Percentiles rank a stretch among this genome's conserved stretches.
phyloP scores from a whole-genome alignment of 2,329 filamentous ascomycete genomes.

The Monilinia laxa region DNA sequence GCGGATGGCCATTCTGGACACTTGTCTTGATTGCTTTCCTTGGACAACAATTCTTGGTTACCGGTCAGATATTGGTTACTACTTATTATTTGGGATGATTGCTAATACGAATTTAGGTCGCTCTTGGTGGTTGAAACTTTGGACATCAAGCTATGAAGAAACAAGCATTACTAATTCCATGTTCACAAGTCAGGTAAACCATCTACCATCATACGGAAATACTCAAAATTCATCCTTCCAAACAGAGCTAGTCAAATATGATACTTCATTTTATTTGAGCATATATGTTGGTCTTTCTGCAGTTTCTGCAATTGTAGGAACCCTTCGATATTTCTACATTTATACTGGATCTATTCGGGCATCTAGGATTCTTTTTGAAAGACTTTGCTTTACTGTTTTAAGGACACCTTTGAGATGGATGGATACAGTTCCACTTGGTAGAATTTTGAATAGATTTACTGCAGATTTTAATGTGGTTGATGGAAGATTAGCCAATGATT shows the following conservation, averaged over 20 bases:
- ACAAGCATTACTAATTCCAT: slow-evolving; percentile 32
- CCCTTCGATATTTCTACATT: slow-evolving; percentile 61
- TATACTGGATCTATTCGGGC: slow-evolving; percentile 66
- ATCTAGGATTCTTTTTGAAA: slow-evolving; percentile 66
- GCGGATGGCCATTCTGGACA: slow-evolving; percentile 61
- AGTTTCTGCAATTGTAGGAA: slow-evolving; percentile 57
- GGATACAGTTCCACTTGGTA: slow-evolving; percentile 74
- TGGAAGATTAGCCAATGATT: slow-evolving; percentile 61
- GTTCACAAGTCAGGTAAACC: slow-evolving; percentile 45
- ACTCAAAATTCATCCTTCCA: slow-evolving; percentile 17
- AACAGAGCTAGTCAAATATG: neutral
- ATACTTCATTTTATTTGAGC: slow-evolving; percentile 62
- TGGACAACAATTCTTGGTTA: slow-evolving; percentile 52
- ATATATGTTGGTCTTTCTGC: slow-evolving; percentile 65
- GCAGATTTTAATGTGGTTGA: slow-evolving; percentile 75
- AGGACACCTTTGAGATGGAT: slow-evolving; percentile 76
- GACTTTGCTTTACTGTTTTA: slow-evolving; percentile 65
- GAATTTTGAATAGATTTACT: slow-evolving; percentile 76
- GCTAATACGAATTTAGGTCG: slow-evolving; percentile 43
- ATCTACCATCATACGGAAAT: slow-evolving; percentile 12
- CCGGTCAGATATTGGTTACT: slow-evolving; percentile 46
- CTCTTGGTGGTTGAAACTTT: slow-evolving; percentile 64
- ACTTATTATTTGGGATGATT: neutral
- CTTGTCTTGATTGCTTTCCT: slow-evolving; percentile 55
- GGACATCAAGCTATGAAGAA: slow-evolving; percentile 52